phyloP scores from a whole-genome alignment of 2,329 filamentous ascomycete genomes.

The Trichoderma koningii region DNA sequence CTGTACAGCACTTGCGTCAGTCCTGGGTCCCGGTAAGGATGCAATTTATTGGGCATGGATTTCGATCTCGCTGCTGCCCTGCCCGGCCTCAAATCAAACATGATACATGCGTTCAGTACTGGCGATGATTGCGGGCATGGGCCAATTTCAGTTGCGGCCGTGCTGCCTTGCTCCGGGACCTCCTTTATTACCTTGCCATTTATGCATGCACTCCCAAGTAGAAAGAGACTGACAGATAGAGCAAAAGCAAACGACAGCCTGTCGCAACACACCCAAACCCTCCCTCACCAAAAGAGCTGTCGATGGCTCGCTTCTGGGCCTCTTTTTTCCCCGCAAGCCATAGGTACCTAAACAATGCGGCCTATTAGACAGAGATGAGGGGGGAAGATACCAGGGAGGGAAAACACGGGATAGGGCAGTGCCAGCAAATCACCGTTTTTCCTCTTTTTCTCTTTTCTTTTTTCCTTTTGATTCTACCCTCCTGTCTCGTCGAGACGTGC shows the following conservation, averaged over 20 bases:
- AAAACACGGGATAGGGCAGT: background rate
- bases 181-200: too few species aligned
- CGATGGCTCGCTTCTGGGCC: background rate
- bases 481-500: background rate
- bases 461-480: too few species aligned
- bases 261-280: conserved; percentile 4
- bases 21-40: too few species aligned
- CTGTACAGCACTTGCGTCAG: too few species aligned
- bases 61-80: background rate
- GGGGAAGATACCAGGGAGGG: background rate
- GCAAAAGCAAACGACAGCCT: conserved; percentile 4
- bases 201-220: too few species aligned
- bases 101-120: background rate
- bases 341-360: conserved; percentile 10
- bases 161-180: too few species aligned
- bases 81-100: conserved; percentile 1
- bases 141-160: too few species aligned
- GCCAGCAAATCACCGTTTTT: background rate
- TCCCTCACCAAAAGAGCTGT: background rate
- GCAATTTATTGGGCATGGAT: conserved; percentile 7
- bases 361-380: conserved; percentile 1
- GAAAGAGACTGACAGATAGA: background rate
- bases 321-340: conserved; percentile 14
- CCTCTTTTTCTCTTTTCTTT: too few species aligned
- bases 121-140: background rate